Percentiles rank a stretch among this genome's conserved stretches.
These are phyloP conservation scores for Lactarius vividus DNA, from an alignment of 768 basidiomycete species.

Conservation along the genomic window DNA sequence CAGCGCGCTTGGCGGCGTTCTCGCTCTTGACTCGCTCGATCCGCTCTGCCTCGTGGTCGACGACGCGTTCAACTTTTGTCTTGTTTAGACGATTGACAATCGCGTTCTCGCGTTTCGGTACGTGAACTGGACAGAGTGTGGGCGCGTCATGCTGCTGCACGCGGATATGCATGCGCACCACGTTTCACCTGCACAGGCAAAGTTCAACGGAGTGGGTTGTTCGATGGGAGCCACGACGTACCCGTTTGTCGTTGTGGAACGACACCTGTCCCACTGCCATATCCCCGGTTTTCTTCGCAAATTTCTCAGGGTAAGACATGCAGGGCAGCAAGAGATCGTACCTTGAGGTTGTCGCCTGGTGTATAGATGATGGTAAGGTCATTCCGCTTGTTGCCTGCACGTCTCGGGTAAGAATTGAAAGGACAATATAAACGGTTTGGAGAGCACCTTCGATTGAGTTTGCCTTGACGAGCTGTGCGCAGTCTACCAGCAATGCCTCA, in stretches of 20 bases:
- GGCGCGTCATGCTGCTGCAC: background rate
- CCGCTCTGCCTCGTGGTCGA: conserved; percentile 89
- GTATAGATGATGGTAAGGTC: conserved; percentile 93
- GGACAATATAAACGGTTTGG: background rate
- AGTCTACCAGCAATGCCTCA: conserved; percentile 70
- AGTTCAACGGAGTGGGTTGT: conserved; percentile 1
- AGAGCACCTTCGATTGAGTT: conserved; percentile 89
- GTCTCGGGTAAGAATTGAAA: background rate
- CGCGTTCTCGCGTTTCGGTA: conserved; percentile 77
- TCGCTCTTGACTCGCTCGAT: conserved; percentile 80
- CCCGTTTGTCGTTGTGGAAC: conserved; percentile 88
- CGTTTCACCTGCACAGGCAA: conserved; percentile 65
- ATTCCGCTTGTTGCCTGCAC: conserved; percentile 90
- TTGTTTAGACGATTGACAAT: conserved; percentile 94
- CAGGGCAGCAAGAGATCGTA: conserved; percentile 32
- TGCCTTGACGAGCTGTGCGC: conserved; percentile 94
- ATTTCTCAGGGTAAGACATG: background rate
- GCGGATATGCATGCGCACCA: conserved; percentile 40
- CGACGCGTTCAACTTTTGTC: conserved; percentile 79
- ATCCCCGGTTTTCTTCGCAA: conserved; percentile 85
- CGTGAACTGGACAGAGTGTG: conserved; percentile 52
- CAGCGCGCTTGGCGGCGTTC: conserved; percentile 56
- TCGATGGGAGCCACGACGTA: conserved; percentile 34
- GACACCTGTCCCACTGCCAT: conserved; percentile 97
- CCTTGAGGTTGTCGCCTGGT: conserved; percentile 89